Base-by-base conservation (phyloP, 1,284 basidiomycete species). In the Albatrellus sp. region DNA sequence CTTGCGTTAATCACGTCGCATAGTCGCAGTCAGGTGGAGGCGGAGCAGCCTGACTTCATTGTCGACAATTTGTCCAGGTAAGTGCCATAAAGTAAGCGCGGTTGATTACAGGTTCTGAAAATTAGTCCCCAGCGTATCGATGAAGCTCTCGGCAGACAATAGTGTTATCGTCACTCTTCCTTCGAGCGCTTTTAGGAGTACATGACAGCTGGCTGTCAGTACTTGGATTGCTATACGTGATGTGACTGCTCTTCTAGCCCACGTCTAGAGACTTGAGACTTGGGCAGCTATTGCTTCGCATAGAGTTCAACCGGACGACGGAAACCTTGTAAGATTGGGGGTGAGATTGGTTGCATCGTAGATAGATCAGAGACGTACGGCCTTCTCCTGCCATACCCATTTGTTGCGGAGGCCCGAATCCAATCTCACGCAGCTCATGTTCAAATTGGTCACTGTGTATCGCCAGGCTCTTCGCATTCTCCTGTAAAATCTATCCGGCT, bases 1-100 rank as follows among this genome's bases (percentile, higher is more conserved):
- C 68, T 92, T 37, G 90, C 75, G 2, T 63, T 92, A 29, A 68
- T 89, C 46, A 93, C 90, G 0, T 80, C 82, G 10, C 87, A 92
- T 60, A 69, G 70, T 13, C 68, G 72, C 38, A 70, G 76, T 47
- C 73, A 81, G 53, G 67, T 92, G 53, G 66, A 75, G 50, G 70
- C 63, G 17, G 68, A 65, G 11, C 55, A 69, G 34, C 73, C 81
- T 2, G 69, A 73, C 49, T 81, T 70, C 53, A 63, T 87, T n/a
- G 74, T 86, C 31, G 57, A 70, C 40, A 64, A 86, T 57, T 60
- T 88, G 50, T 67, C 77, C 2, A 72, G 67, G 83, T 77, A 57
- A 51, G 60, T 42, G 6, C 32, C 10, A 34, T 28, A n/a, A 2
- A 16, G 13, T 37, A 14, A n/a, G 30, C 17, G 5, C 20, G 11